Evolutionary conservation across 345 rosid species (phyloP).

Genomic region (Pugionium cornutum): DNA sequence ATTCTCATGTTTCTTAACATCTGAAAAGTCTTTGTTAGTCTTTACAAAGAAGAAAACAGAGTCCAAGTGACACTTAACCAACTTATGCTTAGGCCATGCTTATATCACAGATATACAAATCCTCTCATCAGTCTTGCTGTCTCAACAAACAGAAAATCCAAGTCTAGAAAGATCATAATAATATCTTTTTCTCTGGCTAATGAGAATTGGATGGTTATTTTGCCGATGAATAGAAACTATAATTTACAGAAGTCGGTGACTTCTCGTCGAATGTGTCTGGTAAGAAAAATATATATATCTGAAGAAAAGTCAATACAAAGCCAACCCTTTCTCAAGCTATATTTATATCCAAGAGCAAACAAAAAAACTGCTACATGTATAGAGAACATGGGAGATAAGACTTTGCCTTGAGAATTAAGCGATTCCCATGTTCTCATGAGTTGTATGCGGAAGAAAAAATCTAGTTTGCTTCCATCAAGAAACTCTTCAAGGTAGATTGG

Average conservation of each 20-base stretch:
- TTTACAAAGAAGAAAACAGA: slow-evolving; percentile 24
- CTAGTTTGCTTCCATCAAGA: slow-evolving; percentile 32
- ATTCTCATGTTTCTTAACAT: slow-evolving; percentile 24
- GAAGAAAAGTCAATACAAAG: slow-evolving; percentile 37
- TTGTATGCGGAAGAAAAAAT: slow-evolving; percentile 30
- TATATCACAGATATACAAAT: slow-evolving; percentile 8
- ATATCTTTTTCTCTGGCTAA: neutral
- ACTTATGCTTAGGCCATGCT: slow-evolving; percentile 19
- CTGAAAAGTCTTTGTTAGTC: slow-evolving; percentile 19
- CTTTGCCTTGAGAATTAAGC: slow-evolving; percentile 39
- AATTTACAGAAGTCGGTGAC: slow-evolving; percentile 36
- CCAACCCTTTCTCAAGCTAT: slow-evolving; percentile 24
- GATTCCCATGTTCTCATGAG: slow-evolving; percentile 35
- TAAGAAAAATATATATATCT: slow-evolving; percentile 20
- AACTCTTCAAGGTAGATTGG: slow-evolving; percentile 26
- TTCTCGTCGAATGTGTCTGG: slow-evolving; percentile 24
- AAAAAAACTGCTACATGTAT: slow-evolving; percentile 14
- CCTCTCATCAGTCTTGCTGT: neutral
- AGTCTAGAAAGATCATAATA: neutral
- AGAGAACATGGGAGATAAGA: slow-evolving; percentile 28
- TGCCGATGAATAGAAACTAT: slow-evolving; percentile 19
- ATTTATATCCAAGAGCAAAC: slow-evolving; percentile 13
- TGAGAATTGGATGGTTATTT: slow-evolving; percentile 15
- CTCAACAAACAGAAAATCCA: slow-evolving; percentile 8
- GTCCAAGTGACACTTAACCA: slow-evolving; percentile 1